These are phyloP conservation scores for Furcasterigmium sp. DNA, from an alignment of 2,329 filamentous ascomycete species.

Conservation along the genomic window DNA sequence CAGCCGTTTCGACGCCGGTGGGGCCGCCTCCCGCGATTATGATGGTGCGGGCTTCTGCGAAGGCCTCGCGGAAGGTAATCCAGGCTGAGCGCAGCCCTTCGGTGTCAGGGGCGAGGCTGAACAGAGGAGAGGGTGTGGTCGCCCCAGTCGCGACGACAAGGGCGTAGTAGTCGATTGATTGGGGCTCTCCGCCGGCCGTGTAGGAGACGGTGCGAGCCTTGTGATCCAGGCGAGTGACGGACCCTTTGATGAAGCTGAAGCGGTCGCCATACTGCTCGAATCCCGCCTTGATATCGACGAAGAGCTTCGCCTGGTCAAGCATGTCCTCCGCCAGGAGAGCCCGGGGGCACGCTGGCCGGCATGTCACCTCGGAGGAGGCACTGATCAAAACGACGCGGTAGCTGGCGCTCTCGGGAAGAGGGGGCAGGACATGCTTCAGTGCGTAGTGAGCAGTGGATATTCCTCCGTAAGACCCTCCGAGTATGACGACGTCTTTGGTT, in stretches of 20 bases:
- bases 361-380: slow-evolving; percentile 32
- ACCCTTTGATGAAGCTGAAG: slow-evolving; percentile 38
- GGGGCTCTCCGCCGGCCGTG: slow-evolving; percentile 2
- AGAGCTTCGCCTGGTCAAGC: slow-evolving; percentile 38
- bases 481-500: slow-evolving; percentile 38
- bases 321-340: slow-evolving; percentile 38
- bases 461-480: slow-evolving; percentile 49
- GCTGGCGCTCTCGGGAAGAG: slow-evolving; percentile 22
- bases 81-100: slow-evolving; percentile 26
- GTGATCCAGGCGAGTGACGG: slow-evolving; percentile 28
- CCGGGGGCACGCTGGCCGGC: slow-evolving; percentile 37
- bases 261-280: slow-evolving; percentile 32
- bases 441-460: slow-evolving; percentile 47
- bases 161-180: slow-evolving; percentile 26
- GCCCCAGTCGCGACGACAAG: slow-evolving; percentile 44
- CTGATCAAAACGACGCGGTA: slow-evolving; percentile 39
- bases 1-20: slow-evolving; percentile 46
- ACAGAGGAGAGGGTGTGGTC: slow-evolving; percentile 36
- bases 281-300: slow-evolving; percentile 27
- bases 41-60: slow-evolving; percentile 33
- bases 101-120: slow-evolving; percentile 30
- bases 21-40: slow-evolving; percentile 44
- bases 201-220: slow-evolving; percentile 25
- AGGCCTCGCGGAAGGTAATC: slow-evolving; percentile 29
- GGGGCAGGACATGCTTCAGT: slow-evolving; percentile 43